Conservation (phyloP, 768 basidiomycete genomes). For the Boletus rubroflammeus region DNA sequence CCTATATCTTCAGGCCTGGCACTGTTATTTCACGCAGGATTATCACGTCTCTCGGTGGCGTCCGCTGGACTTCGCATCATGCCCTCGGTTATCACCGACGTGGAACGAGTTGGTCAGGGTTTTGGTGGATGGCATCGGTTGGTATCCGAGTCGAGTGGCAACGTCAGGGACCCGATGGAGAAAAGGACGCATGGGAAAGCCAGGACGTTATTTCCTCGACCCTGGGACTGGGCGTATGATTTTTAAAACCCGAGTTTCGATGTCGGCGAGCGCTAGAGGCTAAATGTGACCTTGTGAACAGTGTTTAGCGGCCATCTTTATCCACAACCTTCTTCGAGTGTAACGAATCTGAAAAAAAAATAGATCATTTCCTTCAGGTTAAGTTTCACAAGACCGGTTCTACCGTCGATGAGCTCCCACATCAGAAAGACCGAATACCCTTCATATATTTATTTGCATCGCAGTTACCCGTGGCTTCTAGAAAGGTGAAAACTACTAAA, state of each 20-base stretch:
- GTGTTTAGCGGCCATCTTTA: not conserved
- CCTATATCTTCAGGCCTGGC: conserved; percentile 24
- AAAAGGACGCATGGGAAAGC: conserved; percentile 27
- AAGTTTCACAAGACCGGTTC: too few relatives aligned
- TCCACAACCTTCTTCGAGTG: not conserved
- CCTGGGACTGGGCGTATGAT: conserved; percentile 18
- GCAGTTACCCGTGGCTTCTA: not conserved
- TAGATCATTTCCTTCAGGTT: not conserved
- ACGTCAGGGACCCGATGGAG: conserved; percentile 8
- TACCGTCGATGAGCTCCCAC: not conserved
- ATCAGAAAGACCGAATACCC: not conserved
- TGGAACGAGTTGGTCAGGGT: conserved; percentile 21
- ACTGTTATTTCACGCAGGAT: conserved; percentile 8
- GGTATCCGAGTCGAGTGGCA: conserved; percentile 29
- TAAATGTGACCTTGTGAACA: not conserved
- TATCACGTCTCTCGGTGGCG: conserved; percentile 13
- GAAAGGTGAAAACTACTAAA: not conserved
- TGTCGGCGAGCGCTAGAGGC: not conserved
- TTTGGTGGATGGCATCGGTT: conserved; percentile 26
- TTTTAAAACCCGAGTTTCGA: not conserved
- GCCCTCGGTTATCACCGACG: conserved; percentile 21
- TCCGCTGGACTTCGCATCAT: conserved; percentile 18
- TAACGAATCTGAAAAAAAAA: not conserved
- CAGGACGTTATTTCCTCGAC: conserved; percentile 27
- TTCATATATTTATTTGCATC: too few relatives aligned